Evolutionary conservation across 2,329 filamentous ascomycete genomes (phyloP).

Genomic region (Fonsecaea monophora): DNA sequence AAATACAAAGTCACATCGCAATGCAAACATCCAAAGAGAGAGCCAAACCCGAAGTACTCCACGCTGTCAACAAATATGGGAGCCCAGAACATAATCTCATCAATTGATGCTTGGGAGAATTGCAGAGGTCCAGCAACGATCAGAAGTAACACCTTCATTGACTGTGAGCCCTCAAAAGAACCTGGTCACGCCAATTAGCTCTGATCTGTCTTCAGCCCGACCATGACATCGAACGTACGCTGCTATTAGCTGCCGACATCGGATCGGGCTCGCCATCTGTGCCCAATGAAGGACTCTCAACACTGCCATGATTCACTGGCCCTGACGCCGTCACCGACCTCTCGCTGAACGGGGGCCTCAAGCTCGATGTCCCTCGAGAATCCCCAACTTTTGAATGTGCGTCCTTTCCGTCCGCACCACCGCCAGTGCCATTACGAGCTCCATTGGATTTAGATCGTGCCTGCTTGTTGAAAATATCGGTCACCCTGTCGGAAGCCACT

Average conservation of each 20-base stretch:
- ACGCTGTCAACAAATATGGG: slow-evolving; percentile 18
- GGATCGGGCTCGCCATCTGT: slow-evolving; percentile 68
- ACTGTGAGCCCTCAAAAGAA: slow-evolving; percentile 38
- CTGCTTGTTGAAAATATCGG: slow-evolving; percentile 73
- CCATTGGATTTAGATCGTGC: slow-evolving; percentile 52
- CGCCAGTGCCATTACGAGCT: slow-evolving; percentile 30
- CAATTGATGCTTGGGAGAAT: slow-evolving; percentile 23
- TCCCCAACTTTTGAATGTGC: not conserved
- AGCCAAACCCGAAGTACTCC: slow-evolving; percentile 17
- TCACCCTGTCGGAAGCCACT: slow-evolving; percentile 86
- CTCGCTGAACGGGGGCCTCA: slow-evolving; percentile 62
- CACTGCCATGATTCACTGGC: slow-evolving; percentile 60
- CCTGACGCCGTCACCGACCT: slow-evolving; percentile 75
- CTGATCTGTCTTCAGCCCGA: slow-evolving; percentile 21
- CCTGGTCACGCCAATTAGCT: slow-evolving; percentile 33
- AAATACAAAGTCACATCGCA: slow-evolving; percentile 2
- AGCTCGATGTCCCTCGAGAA: not conserved
- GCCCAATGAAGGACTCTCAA: slow-evolving; percentile 69
- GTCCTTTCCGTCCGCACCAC: slow-evolving; percentile 6
- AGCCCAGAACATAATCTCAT: slow-evolving; percentile 19
- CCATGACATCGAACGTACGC: slow-evolving; percentile 35
- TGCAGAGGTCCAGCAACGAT: slow-evolving; percentile 11
- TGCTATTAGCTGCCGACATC: slow-evolving; percentile 44
- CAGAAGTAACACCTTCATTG: slow-evolving; percentile 22
- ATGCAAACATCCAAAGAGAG: slow-evolving; percentile 10